A percentile compares a stretch with the other conserved stretches of the same genome.
Conservation (phyloP, 2,329 filamentous ascomycete genomes). For the Ascochyta lentis region DNA sequence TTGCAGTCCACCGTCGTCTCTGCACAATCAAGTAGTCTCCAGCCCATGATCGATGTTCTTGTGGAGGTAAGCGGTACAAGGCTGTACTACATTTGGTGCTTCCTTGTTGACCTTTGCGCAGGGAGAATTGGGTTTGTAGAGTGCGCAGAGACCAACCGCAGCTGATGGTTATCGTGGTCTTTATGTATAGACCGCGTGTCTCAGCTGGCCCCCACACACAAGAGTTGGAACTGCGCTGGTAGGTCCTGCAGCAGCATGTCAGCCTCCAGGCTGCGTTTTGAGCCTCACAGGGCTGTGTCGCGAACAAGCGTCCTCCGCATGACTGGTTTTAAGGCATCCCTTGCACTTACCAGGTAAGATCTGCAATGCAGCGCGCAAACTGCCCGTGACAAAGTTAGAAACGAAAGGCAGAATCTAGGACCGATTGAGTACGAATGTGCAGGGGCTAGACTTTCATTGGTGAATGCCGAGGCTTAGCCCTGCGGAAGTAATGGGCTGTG, state of each 20-base stretch:
- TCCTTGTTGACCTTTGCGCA: neutral
- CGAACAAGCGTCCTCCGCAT: constrained; percentile 2
- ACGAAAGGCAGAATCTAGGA: neutral
- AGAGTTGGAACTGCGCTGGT: constrained; percentile 1
- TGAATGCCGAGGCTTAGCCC: constrained; percentile 6
- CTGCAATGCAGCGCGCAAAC: constrained; percentile 5
- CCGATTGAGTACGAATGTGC: neutral
- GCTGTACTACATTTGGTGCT: neutral
- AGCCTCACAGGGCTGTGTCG: constrained; percentile 16
- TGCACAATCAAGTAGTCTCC: constrained; percentile 30
- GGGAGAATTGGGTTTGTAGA: neutral
- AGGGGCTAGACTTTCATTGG: constrained; percentile 9
- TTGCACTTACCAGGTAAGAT: constrained; percentile 2
- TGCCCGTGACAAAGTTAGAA: constrained; percentile 9
- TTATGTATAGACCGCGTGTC: constrained; percentile 6
- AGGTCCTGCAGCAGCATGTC: constrained; percentile 1
- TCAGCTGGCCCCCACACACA: constrained; percentile 11
- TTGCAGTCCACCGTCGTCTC: constrained; percentile 21
- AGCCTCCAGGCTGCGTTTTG: constrained; percentile 7
- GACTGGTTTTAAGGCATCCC: neutral
- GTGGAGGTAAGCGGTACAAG: neutral
- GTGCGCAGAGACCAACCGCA: neutral
- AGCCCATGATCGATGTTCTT: constrained; percentile 16
- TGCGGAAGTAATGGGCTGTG: constrained; percentile 8
- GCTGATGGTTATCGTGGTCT: neutral